phyloP scores from a whole-genome alignment of 352 stramenopile species.

The Phytophthora podocarpi region DNA sequence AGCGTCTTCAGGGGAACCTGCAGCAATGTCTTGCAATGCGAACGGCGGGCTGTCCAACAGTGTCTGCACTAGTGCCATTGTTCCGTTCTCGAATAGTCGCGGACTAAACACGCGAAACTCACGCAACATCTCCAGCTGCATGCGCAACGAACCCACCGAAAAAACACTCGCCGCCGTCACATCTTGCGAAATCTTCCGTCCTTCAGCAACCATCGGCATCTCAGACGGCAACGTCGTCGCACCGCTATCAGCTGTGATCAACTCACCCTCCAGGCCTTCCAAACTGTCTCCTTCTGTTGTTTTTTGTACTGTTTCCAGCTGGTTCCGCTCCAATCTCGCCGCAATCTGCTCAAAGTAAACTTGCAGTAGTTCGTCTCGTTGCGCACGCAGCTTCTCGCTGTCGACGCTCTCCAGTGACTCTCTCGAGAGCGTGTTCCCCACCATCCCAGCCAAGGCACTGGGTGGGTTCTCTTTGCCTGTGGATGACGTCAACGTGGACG shows the following conservation, averaged over 20 bases:
- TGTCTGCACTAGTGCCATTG: conserved; percentile 56
- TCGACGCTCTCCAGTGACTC: conserved; percentile 43
- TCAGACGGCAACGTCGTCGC: background rate
- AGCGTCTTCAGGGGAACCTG: conserved; percentile 35
- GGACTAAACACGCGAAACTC: conserved; percentile 51
- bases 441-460: conserved; percentile 43
- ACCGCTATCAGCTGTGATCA: background rate
- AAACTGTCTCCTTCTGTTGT: background rate
- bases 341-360: conserved; percentile 48
- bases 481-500: conserved; percentile 4
- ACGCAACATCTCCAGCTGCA: conserved; percentile 74
- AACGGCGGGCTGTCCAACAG: conserved; percentile 67
- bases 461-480: conserved; percentile 29
- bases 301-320: background rate
- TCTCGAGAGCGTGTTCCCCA: conserved; percentile 45
- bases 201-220: background rate
- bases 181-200: conserved; percentile 17
- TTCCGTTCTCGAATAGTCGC: conserved; percentile 55
- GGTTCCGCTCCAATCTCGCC: conserved; percentile 14
- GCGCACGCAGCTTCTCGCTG: conserved; percentile 37
- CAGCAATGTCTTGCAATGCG: conserved; percentile 34
- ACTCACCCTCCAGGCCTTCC: background rate
- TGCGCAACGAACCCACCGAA: conserved; percentile 52
- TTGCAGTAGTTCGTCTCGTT: conserved; percentile 47
- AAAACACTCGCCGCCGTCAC: conserved; percentile 47